A percentile compares a stretch with the other conserved stretches of the same genome.
phyloP scores from a whole-genome alignment of 164 flowering plant genomes.

The Dillenia suffruticosa region DNA sequence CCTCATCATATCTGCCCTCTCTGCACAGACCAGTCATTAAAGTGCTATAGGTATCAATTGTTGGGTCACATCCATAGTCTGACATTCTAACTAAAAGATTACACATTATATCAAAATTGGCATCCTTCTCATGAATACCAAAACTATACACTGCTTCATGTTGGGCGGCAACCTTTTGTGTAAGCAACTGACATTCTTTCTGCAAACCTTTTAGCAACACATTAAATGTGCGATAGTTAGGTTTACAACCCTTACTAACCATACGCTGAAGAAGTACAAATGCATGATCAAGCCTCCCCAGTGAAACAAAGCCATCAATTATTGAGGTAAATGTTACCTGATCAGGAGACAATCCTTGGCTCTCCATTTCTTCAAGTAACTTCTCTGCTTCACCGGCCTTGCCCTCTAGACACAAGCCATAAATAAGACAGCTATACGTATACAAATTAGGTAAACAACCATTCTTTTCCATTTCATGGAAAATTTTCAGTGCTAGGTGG shows the following conservation, averaged over 20 bases:
- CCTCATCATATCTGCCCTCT: conserved; percentile 54
- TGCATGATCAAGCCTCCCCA: conserved; percentile 58
- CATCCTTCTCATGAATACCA: conserved; percentile 17
- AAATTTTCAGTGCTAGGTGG: conserved; percentile 47
- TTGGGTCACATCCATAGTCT: conserved; percentile 49
- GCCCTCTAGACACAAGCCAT: conserved; percentile 73
- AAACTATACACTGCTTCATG: conserved; percentile 23
- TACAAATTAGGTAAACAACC: conserved; percentile 51
- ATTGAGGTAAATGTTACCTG: conserved; percentile 55
- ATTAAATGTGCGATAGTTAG: conserved; percentile 60
- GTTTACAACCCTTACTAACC: conserved; percentile 46
- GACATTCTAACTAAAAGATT: conserved; percentile 49
- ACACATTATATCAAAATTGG: conserved; percentile 22
- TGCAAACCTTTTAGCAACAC: conserved; percentile 70
- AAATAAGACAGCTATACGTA: conserved; percentile 58
- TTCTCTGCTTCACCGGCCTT: conserved; percentile 54
- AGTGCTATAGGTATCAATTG: conserved; percentile 41
- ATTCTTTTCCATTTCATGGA: conserved; percentile 53
- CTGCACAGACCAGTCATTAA: conserved; percentile 52
- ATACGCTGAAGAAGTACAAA: conserved; percentile 48
- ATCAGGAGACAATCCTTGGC: conserved; percentile 57
- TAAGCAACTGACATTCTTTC: conserved; percentile 29
- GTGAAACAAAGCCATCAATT: conserved; percentile 61
- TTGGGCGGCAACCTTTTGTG: conserved; percentile 30
- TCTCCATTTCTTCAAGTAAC: conserved; percentile 52